Evolutionary conservation across 2,329 filamentous ascomycete species (phyloP).

Genomic region (Trichophyton mentagrophytes): DNA sequence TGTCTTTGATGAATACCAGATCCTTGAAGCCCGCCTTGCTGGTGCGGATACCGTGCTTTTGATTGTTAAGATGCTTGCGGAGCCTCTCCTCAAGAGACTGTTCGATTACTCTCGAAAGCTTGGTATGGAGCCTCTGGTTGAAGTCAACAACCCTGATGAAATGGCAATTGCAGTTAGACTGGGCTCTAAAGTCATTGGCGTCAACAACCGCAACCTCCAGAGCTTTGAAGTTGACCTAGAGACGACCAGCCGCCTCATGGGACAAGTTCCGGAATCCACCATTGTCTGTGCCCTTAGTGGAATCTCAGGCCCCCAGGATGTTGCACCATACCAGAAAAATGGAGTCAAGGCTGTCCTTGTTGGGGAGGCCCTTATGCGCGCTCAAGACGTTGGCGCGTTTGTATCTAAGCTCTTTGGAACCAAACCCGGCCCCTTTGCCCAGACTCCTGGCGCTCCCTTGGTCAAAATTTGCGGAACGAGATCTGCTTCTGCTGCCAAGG

Average conservation of each 20-base stretch:
- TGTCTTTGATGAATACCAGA: slow-evolving; percentile 96
- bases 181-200: slow-evolving; percentile 82
- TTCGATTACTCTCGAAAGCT: slow-evolving; percentile 82
- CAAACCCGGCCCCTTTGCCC: slow-evolving; percentile 18
- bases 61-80: slow-evolving; percentile 95
- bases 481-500: slow-evolving; percentile 62
- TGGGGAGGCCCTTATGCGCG: slow-evolving; percentile 90
- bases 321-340: slow-evolving; percentile 73
- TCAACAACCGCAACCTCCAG: slow-evolving; percentile 93
- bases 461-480: slow-evolving; percentile 96
- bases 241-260: slow-evolving; percentile 78
- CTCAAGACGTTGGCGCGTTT: slow-evolving; percentile 67
- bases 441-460: slow-evolving; percentile 38
- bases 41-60: slow-evolving; percentile 89
- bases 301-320: slow-evolving; percentile 79
- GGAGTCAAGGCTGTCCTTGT: slow-evolving; percentile 89
- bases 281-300: slow-evolving; percentile 90
- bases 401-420: slow-evolving; percentile 69
- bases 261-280: slow-evolving; percentile 70
- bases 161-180: slow-evolving; percentile 79
- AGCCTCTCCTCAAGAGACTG: slow-evolving; percentile 56
- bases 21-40: slow-evolving; percentile 80
- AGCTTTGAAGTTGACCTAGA: slow-evolving; percentile 94
- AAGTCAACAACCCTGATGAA: slow-evolving; percentile 88
- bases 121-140: slow-evolving; percentile 94